These are phyloP conservation scores for Cubamyces sp. DNA, from an alignment of 768 basidiomycete species.

Conservation along the genomic window DNA sequence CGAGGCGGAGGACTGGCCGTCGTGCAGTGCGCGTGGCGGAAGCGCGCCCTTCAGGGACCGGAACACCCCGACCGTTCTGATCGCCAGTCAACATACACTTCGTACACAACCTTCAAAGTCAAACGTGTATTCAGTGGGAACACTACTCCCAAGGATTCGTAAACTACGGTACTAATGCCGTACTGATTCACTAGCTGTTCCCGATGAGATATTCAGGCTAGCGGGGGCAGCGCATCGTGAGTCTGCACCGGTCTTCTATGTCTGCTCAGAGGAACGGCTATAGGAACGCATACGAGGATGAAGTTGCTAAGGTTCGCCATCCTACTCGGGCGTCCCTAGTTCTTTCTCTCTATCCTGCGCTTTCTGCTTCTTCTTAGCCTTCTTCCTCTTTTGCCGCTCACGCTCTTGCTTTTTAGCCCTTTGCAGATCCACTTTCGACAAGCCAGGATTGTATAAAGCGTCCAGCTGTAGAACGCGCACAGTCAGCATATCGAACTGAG, in stretches of 20 bases:
- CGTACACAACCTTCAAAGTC: background rate
- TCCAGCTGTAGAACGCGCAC: constrained; percentile 58
- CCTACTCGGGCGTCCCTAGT: background rate
- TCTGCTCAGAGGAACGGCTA: no score
- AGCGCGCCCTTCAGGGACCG: constrained; percentile 15
- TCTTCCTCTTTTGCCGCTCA: constrained; percentile 75
- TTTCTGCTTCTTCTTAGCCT: constrained; percentile 68
- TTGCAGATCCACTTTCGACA: constrained; percentile 70
- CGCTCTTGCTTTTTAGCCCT: constrained; percentile 77
- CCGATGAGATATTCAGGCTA: no score
- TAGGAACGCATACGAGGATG: no score
- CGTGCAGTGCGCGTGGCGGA: constrained; percentile 17
- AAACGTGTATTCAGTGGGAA: background rate
- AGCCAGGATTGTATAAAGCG: constrained; percentile 69
- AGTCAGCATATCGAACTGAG: background rate
- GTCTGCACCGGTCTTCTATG: no score
- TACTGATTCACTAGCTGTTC: no score
- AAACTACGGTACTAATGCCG: no score
- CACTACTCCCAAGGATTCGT: background rate
- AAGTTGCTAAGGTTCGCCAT: background rate
- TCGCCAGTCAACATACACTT: background rate
- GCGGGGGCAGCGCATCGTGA: no score
- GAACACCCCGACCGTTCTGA: constrained; percentile 19
- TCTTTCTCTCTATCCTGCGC: constrained; percentile 1
- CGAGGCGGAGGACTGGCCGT: constrained; percentile 1